A percentile compares a stretch with the other conserved stretches of the same genome.
Conservation (phyloP, 805 yeast genomes). For the Blastobotrys mokoenaii region DNA sequence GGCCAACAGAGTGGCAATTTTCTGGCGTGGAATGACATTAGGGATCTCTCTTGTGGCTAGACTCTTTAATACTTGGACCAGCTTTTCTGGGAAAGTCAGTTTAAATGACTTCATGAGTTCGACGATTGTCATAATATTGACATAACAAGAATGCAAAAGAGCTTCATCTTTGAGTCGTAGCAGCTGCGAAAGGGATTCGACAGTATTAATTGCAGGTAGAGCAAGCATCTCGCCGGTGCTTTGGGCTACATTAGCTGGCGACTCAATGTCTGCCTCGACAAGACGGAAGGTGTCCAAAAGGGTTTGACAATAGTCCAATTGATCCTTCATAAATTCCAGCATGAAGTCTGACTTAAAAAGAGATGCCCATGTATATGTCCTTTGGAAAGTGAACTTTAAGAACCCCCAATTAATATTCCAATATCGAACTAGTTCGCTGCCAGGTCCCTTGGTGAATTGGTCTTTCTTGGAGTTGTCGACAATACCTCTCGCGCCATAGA, state of each 20-base stretch:
- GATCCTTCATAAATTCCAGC: slow-evolving; percentile 79
- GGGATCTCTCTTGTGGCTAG: slow-evolving; percentile 48
- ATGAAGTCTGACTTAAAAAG: slow-evolving; percentile 46
- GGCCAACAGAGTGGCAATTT: slow-evolving; percentile 49
- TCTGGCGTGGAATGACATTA: slow-evolving; percentile 61
- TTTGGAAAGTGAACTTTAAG: slow-evolving; percentile 55
- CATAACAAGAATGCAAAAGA: slow-evolving; percentile 63
- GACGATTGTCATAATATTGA: slow-evolving; percentile 24
- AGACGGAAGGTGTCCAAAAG: slow-evolving; percentile 58
- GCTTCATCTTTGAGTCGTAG: slow-evolving; percentile 73
- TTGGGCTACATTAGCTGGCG: neutral
- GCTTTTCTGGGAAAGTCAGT: slow-evolving; percentile 42
- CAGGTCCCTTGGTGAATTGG: slow-evolving; percentile 21
- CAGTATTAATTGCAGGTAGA: slow-evolving; percentile 42
- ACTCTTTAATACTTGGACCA: slow-evolving; percentile 43
- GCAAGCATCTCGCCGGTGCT: slow-evolving; percentile 28
- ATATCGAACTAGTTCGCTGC: slow-evolving; percentile 33
- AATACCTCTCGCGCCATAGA: slow-evolving; percentile 65
- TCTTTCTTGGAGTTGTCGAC: slow-evolving; percentile 25
- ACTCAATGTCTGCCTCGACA: slow-evolving; percentile 28
- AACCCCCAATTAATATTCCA: slow-evolving; percentile 75
- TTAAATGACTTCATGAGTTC: slow-evolving; percentile 27
- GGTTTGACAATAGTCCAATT: slow-evolving; percentile 65
- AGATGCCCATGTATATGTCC: slow-evolving; percentile 71
- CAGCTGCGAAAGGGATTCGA: slow-evolving; percentile 68